Evolutionary conservation across 2,329 filamentous ascomycete genomes (phyloP).

Genomic region (Capronia americana): DNA sequence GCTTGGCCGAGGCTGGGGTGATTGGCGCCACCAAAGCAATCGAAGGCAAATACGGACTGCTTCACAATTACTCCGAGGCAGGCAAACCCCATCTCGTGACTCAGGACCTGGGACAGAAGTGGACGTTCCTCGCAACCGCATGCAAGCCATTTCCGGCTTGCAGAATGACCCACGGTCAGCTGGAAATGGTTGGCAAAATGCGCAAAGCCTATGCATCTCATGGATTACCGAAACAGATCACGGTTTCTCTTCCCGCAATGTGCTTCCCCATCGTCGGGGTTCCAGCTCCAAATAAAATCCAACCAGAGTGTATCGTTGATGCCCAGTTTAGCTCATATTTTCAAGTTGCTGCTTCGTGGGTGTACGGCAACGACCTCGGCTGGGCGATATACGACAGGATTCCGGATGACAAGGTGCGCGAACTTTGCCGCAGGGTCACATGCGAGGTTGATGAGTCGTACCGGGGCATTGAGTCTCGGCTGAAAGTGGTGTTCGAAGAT

Average conservation of each 20-base stretch:
- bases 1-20: constrained; percentile 44
- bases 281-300: constrained; percentile 45
- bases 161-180: constrained; percentile 31
- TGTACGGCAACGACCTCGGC: constrained; percentile 21
- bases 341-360: constrained; percentile 41
- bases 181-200: constrained; percentile 28
- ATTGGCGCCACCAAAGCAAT: constrained; percentile 24
- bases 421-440: constrained; percentile 9
- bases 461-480: neutral
- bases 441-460: constrained; percentile 19
- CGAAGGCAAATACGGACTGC: constrained; percentile 27
- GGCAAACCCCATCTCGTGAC: constrained; percentile 1
- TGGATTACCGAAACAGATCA: constrained; percentile 6
- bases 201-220: constrained; percentile 8
- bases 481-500: neutral
- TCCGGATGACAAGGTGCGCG: constrained; percentile 9
- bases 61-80: constrained; percentile 18
- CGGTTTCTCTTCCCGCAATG: neutral
- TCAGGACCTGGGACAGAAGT: constrained; percentile 23
- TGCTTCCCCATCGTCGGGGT: constrained; percentile 42
- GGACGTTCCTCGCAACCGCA: constrained; percentile 26
- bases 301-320: constrained; percentile 45
- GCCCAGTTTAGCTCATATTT: constrained; percentile 47
- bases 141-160: constrained; percentile 35
- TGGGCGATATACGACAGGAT: constrained; percentile 18